A percentile compares a stretch with the other conserved stretches of the same genome.
phyloP scores from a whole-genome alignment of 2,329 filamentous ascomycete genomes.

The Neofusicoccum parvum region DNA sequence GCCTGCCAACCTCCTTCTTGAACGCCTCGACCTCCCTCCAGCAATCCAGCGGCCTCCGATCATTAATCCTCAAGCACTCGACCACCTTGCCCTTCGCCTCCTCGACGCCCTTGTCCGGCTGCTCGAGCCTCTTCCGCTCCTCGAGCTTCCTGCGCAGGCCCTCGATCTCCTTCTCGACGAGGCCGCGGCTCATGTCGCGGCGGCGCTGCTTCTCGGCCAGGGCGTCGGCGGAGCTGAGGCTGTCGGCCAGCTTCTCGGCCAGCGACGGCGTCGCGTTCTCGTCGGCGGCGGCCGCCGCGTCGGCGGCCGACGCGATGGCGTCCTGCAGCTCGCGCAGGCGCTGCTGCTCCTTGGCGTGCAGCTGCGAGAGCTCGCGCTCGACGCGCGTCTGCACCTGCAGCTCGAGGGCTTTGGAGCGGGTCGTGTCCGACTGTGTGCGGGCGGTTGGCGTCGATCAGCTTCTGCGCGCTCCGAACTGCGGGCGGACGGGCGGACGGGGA shows the following conservation, averaged over 20 bases:
- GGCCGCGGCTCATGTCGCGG: slow-evolving; percentile 53
- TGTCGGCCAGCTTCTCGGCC: slow-evolving; percentile 39
- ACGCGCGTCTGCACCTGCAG: slow-evolving; percentile 88
- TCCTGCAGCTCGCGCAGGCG: slow-evolving; percentile 71
- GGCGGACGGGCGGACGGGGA: not conserved
- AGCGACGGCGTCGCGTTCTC: slow-evolving; percentile 28
- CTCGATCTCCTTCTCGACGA: slow-evolving; percentile 61
- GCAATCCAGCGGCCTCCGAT: slow-evolving; percentile 88
- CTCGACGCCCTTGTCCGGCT: slow-evolving; percentile 72
- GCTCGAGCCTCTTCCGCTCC: slow-evolving; percentile 58
- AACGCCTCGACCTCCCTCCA: slow-evolving; percentile 91
- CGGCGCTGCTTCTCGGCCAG: slow-evolving; percentile 45
- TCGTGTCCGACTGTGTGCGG: slow-evolving; percentile 74
- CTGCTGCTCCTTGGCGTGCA: slow-evolving; percentile 70
- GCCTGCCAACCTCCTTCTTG: slow-evolving; percentile 80
- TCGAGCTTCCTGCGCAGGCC: slow-evolving; percentile 54
- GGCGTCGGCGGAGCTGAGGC: slow-evolving; percentile 37
- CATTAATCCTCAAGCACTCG: slow-evolving; percentile 78
- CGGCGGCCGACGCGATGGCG: slow-evolving; percentile 56
- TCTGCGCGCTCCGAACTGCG: not conserved
- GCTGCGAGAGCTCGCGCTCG: slow-evolving; percentile 77
- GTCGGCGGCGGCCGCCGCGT: slow-evolving; percentile 30
- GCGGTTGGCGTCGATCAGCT: not conserved
- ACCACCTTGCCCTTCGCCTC: slow-evolving; percentile 75
- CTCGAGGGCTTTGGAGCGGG: slow-evolving; percentile 80